phyloP scores from a whole-genome alignment of 345 rosid species.

The Eucalyptus brandiana region DNA sequence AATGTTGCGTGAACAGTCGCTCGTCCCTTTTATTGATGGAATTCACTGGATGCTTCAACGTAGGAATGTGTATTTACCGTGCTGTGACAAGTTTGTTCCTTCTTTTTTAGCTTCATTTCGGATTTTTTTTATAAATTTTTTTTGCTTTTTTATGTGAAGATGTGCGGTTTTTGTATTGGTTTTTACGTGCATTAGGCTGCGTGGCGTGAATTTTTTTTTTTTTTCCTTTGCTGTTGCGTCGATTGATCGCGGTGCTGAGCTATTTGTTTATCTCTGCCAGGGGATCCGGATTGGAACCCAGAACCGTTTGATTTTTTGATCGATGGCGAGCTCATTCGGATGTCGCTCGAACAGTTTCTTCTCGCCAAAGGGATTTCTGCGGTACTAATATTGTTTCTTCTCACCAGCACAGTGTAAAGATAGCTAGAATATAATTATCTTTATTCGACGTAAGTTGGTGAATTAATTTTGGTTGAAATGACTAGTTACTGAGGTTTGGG shows the following conservation, averaged over 20 bases:
- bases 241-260: background rate
- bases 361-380: constrained; percentile 81
- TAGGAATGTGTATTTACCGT: background rate
- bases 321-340: constrained; percentile 84
- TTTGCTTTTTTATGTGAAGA: background rate
- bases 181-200: background rate
- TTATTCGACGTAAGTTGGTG: background rate
- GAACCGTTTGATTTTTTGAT: constrained; percentile 89
- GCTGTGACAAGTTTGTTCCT: background rate
- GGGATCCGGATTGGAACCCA: constrained; percentile 46
- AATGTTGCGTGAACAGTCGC: background rate
- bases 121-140: background rate
- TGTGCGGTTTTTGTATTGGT: background rate
- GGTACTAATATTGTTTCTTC: constrained; percentile 16
- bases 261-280: constrained; percentile 18
- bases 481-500: background rate
- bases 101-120: background rate
- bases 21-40: background rate
- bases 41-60: too few relatives aligned
- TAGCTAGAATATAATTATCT: background rate
- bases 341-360: constrained; percentile 86
- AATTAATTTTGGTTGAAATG: background rate
- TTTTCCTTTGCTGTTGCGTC: background rate
- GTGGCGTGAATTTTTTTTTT: background rate
- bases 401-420: background rate